These are phyloP conservation scores for Gaertneriomyces semiglobifer DNA, from an alignment of 192 early-diverging fungal genomes.

Conservation along the genomic window DNA sequence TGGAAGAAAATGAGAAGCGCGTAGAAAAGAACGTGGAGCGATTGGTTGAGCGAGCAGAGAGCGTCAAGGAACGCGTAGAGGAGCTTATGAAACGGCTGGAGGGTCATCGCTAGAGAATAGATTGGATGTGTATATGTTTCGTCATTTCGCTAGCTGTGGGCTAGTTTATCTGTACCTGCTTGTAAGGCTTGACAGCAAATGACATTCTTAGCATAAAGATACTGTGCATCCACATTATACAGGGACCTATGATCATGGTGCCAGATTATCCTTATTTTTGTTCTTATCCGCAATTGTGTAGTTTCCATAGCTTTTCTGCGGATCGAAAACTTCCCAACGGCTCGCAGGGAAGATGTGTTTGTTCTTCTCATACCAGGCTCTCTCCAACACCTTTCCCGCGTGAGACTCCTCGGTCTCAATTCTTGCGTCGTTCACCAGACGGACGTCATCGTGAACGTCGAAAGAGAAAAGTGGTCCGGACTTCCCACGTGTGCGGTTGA, in stretches of 20 bases:
- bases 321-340: conserved; percentile 90
- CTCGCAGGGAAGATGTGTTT: conserved; percentile 95
- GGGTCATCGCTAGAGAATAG: too few relatives aligned
- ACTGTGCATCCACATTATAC: too few relatives aligned
- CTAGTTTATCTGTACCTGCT: too few relatives aligned
- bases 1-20: conserved; percentile 31
- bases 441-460: conserved; percentile 91
- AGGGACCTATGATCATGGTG: too few relatives aligned
- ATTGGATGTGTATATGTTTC: too few relatives aligned
- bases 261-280: conserved; percentile 21
- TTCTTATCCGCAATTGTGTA: conserved; percentile 63
- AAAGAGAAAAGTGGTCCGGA: conserved; percentile 92
- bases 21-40: conserved; percentile 38
- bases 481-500: conserved; percentile 93
- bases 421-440: conserved; percentile 73
- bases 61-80: conserved; percentile 21
- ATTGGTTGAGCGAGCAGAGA: conserved; percentile 31
- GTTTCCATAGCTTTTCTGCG: conserved; percentile 67
- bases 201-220: too few relatives aligned
- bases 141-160: too few relatives aligned
- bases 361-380: conserved; percentile 59
- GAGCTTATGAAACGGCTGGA: conserved; percentile 13
- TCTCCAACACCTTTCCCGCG: conserved; percentile 89
- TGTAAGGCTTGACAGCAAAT: too few relatives aligned
- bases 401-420: conserved; percentile 93